Base-by-base conservation (phyloP, 257 asterid species). In the Rubia yunnanensis region DNA sequence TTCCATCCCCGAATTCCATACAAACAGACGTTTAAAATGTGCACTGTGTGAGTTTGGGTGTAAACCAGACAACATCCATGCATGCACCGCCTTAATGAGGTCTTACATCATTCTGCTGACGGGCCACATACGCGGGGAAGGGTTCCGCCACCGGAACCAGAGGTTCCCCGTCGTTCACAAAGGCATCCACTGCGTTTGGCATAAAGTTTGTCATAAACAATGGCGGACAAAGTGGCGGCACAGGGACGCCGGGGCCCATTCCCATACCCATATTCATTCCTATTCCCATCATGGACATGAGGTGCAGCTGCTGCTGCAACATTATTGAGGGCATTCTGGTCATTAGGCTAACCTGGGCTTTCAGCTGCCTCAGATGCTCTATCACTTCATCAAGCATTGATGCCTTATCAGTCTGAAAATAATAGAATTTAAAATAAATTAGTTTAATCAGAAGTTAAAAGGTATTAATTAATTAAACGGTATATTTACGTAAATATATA, bases 381-480 rank as follows among this genome's bases (percentile, higher is more conserved):
- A 90, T 87, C 23, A 82, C 97, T 79, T 90, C 97, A 72, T 84
- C 91, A 27, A 90, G 72, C 92, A 90, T 86, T 11, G 97, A 90
- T 15, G 97, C 96, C 77, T 90, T 88, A 63, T 90, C 96, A 0
- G 88, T 86, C 98, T 91, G 82, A 36, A 10, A 64, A 44, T 36
- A 13, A 10, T n/a, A n/a, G 0, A 32, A 4, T 32, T 32, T 36
- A 0, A 6, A 7, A 36, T 7, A 7, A 36, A 36, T 3, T 36
- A 36, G 10, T 36, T 32, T 4, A 32, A 4, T 4, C 36, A 32
- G 4, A 32, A 32, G 7, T 4, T 4, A n/a, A n/a, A n/a, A n/a
- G n/a, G n/a, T n/a, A n/a, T n/a, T n/a, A n/a, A n/a, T n/a, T n/a
- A n/a, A n/a, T n/a, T n/a, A n/a, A n/a, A n/a, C n/a, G n/a, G n/a